Base-by-base conservation (phyloP, 1,284 basidiomycete species). In the Filobasidium uniguttulatum region DNA sequence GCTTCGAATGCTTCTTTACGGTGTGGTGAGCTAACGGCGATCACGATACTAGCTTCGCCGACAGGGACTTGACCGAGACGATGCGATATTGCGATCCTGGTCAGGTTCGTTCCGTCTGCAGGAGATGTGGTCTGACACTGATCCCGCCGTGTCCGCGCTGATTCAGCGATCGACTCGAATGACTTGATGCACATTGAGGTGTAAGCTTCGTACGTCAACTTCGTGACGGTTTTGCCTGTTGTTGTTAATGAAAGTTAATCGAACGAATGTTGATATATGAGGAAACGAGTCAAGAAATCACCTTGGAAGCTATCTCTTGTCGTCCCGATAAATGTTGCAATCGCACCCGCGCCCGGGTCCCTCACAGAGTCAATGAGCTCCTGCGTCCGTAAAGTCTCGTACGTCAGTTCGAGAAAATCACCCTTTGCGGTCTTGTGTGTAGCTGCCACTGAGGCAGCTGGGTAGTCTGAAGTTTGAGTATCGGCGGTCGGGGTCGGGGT, bases 11-110 rank as follows among this genome's bases (percentile, higher is more conserved):
- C 80, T 61, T 85, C 83, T 57, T 79, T 80, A 23, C 87, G 75
- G 68, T 88, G 87, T 19, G 85, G 82, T n/a, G 82, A 81, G 9
- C 84, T 84, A 6, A 87, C 84, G 2, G 83, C 84, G 52, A 90
- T 81, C 44, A 89, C 79, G 56, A 89, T 86, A 10, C 83, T 86
- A 19, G 82, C 76, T 60, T 87, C 77, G 14, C 82, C 83, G 5
- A 87, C 81, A 7, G 80, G 78, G 4, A 88, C 85, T 15, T 70
- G 69, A 20, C 87, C 86, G 23, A 90, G 71, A n/a, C 86, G 76
- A 65, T 93, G 88, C 55, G 83, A 73, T 8, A 86, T 68, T 15
- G 77, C 73, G 64, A 79, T 77, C 37, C 71, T 73, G 55, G 63
- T 60, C 26, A 62, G 55, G 19, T 59, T 51, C 5, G 55, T 52